Conservation (phyloP, 2,329 filamentous ascomycete species). For the Fusarium avenaceum region DNA sequence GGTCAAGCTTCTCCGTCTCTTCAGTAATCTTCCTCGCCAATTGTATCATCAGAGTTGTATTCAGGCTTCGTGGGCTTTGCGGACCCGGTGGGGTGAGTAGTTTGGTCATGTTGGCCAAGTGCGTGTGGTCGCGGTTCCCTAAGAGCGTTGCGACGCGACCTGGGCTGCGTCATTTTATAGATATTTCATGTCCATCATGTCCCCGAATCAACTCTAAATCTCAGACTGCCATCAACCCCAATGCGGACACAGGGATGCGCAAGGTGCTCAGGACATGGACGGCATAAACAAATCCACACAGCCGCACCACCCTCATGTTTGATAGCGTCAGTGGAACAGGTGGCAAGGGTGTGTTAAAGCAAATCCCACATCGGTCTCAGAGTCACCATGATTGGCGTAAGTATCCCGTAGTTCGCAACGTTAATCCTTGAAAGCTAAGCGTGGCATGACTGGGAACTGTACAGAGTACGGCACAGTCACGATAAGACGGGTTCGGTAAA, state of each 20-base stretch:
- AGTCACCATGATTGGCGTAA: slow-evolving; percentile 19
- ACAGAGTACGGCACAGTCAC: not conserved
- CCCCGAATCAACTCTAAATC: slow-evolving; percentile 12
- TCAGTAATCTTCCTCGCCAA: slow-evolving; percentile 63
- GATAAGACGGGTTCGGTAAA: slow-evolving; percentile 14
- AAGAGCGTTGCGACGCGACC: slow-evolving; percentile 2
- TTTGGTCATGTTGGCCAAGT: slow-evolving; percentile 38
- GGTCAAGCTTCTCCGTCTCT: slow-evolving; percentile 65
- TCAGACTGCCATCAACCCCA: slow-evolving; percentile 16
- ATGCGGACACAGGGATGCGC: slow-evolving; percentile 21
- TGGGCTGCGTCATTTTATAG: slow-evolving; percentile 34
- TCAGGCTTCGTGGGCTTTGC: slow-evolving; percentile 39
- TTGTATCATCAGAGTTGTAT: slow-evolving; percentile 57
- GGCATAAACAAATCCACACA: slow-evolving; percentile 17
- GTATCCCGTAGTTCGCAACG: not conserved
- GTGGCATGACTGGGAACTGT: slow-evolving; percentile 1
- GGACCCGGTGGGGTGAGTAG: slow-evolving; percentile 55
- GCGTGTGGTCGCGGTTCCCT: slow-evolving; percentile 2
- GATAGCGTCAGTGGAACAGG: slow-evolving; percentile 16
- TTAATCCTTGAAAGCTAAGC: slow-evolving; percentile 6
- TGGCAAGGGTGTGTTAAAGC: slow-evolving; percentile 17
- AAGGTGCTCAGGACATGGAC: slow-evolving; percentile 12
- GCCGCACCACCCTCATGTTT: slow-evolving; percentile 20
- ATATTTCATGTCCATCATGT: slow-evolving; percentile 6
- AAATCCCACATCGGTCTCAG: slow-evolving; percentile 1